Conservation (phyloP, 352 stramenopile species). For the Blastocystis sp. region DNA sequence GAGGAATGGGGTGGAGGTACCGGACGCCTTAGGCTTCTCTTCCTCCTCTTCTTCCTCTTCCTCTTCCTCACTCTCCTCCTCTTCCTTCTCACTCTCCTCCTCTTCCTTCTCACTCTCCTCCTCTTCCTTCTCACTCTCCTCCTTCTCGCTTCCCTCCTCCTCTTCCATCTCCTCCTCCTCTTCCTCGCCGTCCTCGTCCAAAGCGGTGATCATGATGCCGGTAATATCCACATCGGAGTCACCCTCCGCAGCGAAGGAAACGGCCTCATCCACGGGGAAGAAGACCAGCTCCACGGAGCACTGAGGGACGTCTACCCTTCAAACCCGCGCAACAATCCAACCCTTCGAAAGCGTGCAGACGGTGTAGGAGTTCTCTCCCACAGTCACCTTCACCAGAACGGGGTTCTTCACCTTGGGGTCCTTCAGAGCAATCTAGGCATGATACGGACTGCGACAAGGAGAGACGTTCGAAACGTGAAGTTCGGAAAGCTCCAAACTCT, state of each 20-base stretch:
- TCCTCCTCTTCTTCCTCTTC: slow-evolving; percentile 43
- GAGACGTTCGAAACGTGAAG: slow-evolving; percentile 66
- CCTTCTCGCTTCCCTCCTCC: slow-evolving; percentile 20
- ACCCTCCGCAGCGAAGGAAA: slow-evolving; percentile 59
- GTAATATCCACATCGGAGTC: slow-evolving; percentile 65
- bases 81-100: slow-evolving; percentile 50
- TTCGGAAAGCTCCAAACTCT: slow-evolving; percentile 62
- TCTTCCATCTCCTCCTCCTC: slow-evolving; percentile 53
- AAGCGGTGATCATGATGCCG: slow-evolving; percentile 62
- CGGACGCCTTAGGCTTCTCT: slow-evolving; percentile 30
- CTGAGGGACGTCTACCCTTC: slow-evolving; percentile 35
- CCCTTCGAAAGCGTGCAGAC: slow-evolving; percentile 60
- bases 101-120: slow-evolving; percentile 55
- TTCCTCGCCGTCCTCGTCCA: slow-evolving; percentile 48
- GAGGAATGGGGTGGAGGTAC: background rate
- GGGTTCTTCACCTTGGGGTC: slow-evolving; percentile 61
- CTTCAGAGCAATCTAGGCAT: slow-evolving; percentile 48
- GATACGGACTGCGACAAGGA: background rate
- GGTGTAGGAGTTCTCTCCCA: slow-evolving; percentile 38
- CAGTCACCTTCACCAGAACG: slow-evolving; percentile 64
- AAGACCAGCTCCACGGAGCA: slow-evolving; percentile 53
- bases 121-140: slow-evolving; percentile 48
- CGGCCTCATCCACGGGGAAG: slow-evolving; percentile 58
- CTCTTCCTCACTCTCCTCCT: slow-evolving; percentile 11
- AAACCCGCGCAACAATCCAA: background rate